Conservation (phyloP, 164 flowering plant genomes). For the Annona squamosa region DNA sequence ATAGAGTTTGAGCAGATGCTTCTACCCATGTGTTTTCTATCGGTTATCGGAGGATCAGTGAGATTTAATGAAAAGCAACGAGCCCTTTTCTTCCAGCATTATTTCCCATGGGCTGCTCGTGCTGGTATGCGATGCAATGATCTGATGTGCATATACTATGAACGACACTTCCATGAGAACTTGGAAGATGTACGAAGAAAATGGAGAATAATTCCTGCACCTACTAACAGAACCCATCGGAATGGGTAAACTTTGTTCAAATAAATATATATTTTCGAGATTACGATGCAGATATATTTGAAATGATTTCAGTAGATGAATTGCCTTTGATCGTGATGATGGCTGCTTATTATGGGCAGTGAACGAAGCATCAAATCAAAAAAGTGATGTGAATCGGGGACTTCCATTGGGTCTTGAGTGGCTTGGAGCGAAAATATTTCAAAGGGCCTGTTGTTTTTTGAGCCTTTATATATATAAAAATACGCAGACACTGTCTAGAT, state of each 20-base stretch:
- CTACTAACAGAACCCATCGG: constrained; percentile 19
- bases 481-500: no score
- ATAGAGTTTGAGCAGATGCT: constrained; percentile 93
- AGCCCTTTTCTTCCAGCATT: constrained; percentile 57
- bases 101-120: constrained; percentile 79
- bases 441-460: no score
- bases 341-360: neutral
- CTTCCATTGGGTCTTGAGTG: neutral
- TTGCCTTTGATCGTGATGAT: neutral
- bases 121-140: constrained; percentile 70
- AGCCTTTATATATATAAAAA: no score
- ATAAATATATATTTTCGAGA: neutral
- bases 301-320: neutral
- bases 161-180: constrained; percentile 78
- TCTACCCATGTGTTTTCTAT: constrained; percentile 85
- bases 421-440: no score
- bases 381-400: neutral
- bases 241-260: neutral
- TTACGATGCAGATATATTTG: neutral
- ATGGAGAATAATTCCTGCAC: constrained; percentile 82
- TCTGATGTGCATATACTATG: constrained; percentile 85
- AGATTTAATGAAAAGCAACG: constrained; percentile 75
- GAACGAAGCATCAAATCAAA: neutral
- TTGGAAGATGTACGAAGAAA: constrained; percentile 60
- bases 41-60: constrained; percentile 75